phyloP scores from a whole-genome alignment of 495 filamentous ascomycete genomes.

The Neurospora sp. region DNA sequence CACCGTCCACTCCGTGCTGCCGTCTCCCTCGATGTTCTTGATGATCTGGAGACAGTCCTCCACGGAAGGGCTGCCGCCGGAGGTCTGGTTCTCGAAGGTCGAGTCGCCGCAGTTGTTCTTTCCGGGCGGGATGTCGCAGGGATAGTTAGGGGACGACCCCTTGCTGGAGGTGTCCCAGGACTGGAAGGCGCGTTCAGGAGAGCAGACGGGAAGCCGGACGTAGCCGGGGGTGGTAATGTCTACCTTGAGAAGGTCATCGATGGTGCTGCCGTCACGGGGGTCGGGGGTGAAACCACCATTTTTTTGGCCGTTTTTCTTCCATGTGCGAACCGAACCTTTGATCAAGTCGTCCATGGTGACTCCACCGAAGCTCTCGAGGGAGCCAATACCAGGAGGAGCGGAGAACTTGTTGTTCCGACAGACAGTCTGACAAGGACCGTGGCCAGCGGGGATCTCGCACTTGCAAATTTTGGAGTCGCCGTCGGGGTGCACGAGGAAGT shows the following conservation, averaged over 20 bases:
- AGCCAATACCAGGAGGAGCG: conserved; percentile 13
- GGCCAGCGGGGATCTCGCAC: background rate
- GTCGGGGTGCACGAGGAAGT: conserved; percentile 20
- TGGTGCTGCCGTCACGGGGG: conserved; percentile 6
- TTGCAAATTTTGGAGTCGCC: background rate
- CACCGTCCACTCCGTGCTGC: background rate
- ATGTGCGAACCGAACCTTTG: conserved; percentile 21
- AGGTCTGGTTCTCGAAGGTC: background rate
- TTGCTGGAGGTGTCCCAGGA: conserved; percentile 9
- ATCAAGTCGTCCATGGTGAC: conserved; percentile 18
- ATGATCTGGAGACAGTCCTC: background rate
- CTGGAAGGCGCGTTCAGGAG: conserved; percentile 10
- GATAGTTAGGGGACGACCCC: background rate
- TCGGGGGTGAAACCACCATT: conserved; percentile 17
- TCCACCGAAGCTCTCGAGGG: conserved; percentile 13
- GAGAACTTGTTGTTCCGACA: conserved; percentile 10
- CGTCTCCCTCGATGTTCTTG: background rate
- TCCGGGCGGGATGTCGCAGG: background rate
- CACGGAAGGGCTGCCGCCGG: background rate
- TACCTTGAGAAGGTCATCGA: conserved; percentile 9
- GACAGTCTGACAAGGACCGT: background rate
- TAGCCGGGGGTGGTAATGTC: conserved; percentile 21
- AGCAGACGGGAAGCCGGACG: conserved; percentile 27
- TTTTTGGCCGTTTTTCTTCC: conserved; percentile 14
- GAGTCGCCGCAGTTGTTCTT: background rate